Conservation (phyloP, 139 green algal genomes). For the Ostreobium quekettii region DNA sequence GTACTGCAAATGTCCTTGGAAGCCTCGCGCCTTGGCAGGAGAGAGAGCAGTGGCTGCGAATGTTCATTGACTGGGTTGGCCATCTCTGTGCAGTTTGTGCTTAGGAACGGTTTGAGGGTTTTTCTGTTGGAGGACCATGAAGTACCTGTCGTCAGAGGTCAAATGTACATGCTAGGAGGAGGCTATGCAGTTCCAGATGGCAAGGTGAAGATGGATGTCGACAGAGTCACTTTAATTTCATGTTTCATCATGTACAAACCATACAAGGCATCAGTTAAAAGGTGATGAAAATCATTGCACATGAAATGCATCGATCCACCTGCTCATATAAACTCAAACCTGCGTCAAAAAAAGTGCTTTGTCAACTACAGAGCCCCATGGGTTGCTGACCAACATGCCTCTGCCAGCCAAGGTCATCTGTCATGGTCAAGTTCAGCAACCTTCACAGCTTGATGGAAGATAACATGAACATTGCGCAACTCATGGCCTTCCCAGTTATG, state of each 20-base stretch:
- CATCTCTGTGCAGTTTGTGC: slow-evolving; percentile 21
- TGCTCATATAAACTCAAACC: background rate
- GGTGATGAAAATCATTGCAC: too few species aligned
- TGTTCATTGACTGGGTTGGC: too few species aligned
- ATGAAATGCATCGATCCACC: too few species aligned
- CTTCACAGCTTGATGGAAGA: too few species aligned
- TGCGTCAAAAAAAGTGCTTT: background rate
- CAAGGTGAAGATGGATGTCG: slow-evolving; percentile 33
- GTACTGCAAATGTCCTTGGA: too few species aligned
- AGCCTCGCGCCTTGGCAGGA: too few species aligned
- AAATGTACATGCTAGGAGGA: slow-evolving; percentile 55
- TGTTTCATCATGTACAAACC: too few species aligned
- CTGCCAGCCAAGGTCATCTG: background rate
- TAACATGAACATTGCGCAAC: too few species aligned
- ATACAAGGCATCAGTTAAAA: too few species aligned
- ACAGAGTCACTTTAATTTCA: background rate
- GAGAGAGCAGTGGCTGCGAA: too few species aligned
- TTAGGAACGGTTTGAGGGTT: slow-evolving; percentile 59
- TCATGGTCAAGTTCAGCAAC: background rate
- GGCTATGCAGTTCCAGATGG: slow-evolving; percentile 42
- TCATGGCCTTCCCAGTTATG: too few species aligned
- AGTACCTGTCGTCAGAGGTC: slow-evolving; percentile 50
- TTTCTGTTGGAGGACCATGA: slow-evolving; percentile 66
- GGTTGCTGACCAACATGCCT: background rate
- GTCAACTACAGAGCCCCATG: background rate